Percentiles rank a stretch among this genome's conserved stretches.
Conservation (phyloP, 768 basidiomycete species). For the Boletus tomentosulus region DNA sequence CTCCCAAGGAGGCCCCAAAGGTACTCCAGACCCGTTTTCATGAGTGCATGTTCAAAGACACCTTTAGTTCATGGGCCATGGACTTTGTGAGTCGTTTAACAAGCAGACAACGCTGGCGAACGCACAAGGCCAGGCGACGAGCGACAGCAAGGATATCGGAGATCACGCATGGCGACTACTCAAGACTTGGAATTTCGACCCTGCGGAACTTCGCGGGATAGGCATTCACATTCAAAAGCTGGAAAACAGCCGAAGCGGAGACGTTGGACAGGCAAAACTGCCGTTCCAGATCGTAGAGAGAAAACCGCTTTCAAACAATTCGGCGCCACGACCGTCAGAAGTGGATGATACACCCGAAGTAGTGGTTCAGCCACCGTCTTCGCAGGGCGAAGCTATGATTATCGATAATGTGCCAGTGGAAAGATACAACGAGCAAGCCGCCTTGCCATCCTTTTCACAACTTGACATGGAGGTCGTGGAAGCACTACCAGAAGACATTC, state of each 20-base stretch:
- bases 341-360: constrained; percentile 13
- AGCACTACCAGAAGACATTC: constrained; percentile 66
- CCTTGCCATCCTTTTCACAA: constrained; percentile 72
- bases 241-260: constrained; percentile 44
- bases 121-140: constrained; percentile 65
- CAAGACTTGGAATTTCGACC: constrained; percentile 69
- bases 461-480: constrained; percentile 68
- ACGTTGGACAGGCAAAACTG: constrained; percentile 56
- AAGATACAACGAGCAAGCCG: constrained; percentile 22
- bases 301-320: not conserved
- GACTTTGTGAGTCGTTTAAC: constrained; percentile 76
- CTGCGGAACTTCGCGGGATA: constrained; percentile 85
- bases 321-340: constrained; percentile 1
- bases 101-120: constrained; percentile 62
- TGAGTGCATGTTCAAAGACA: not conserved
- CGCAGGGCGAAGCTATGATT: constrained; percentile 23
- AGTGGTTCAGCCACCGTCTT: constrained; percentile 33
- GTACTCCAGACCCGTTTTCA: constrained; percentile 36
- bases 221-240: constrained; percentile 90
- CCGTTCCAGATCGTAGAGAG: constrained; percentile 44
- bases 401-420: constrained; percentile 2
- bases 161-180: constrained; percentile 75
- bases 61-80: constrained; percentile 85
- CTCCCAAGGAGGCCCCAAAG: constrained; percentile 89
- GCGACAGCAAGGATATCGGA: constrained; percentile 67